Conservation (phyloP, 176 grass and related monocot genomes). For the Pharus latifolius region DNA sequence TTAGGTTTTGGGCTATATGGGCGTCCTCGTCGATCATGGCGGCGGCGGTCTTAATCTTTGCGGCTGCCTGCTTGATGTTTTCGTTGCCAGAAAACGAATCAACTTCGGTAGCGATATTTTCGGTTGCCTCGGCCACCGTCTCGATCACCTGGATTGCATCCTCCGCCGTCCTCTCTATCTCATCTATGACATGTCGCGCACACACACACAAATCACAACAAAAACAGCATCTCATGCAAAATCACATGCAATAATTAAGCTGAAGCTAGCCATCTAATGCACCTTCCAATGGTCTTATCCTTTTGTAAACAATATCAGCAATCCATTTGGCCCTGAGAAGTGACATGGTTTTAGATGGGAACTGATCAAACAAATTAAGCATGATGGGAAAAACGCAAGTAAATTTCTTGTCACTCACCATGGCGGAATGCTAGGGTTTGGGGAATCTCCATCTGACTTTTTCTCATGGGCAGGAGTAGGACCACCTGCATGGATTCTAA, state of each 20-base stretch:
- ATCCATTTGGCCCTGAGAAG: slow-evolving; percentile 31
- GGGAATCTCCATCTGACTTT: slow-evolving; percentile 14
- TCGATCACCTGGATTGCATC: slow-evolving; percentile 32
- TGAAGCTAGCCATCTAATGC: not conserved
- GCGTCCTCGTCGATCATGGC: slow-evolving; percentile 41
- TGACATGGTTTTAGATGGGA: not conserved
- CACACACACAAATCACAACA: not conserved
- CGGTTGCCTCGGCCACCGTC: slow-evolving; percentile 46
- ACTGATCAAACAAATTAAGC: not conserved
- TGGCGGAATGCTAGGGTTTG: slow-evolving; percentile 32
- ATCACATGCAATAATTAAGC: no score
- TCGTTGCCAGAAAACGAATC: slow-evolving; percentile 35
- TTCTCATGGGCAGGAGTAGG: not conserved
- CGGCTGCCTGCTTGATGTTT: slow-evolving; percentile 20
- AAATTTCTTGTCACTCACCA: slow-evolving; percentile 23
- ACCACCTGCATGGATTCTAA: slow-evolving; percentile 16
- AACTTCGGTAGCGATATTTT: slow-evolving; percentile 40
- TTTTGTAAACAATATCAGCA: slow-evolving; percentile 34
- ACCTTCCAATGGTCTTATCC: slow-evolving; percentile 38
- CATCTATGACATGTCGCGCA: slow-evolving; percentile 1
- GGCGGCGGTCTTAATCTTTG: slow-evolving; percentile 38
- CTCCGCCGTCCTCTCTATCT: slow-evolving; percentile 46
- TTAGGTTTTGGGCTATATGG: slow-evolving; percentile 34
- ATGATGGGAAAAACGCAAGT: not conserved
- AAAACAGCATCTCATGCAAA: no score